Evolutionary conservation across 2,329 filamentous ascomycete genomes (phyloP), one percentile per base, ranked within the genome.

Genomic region (Ambrosiella beaveri): DNA sequence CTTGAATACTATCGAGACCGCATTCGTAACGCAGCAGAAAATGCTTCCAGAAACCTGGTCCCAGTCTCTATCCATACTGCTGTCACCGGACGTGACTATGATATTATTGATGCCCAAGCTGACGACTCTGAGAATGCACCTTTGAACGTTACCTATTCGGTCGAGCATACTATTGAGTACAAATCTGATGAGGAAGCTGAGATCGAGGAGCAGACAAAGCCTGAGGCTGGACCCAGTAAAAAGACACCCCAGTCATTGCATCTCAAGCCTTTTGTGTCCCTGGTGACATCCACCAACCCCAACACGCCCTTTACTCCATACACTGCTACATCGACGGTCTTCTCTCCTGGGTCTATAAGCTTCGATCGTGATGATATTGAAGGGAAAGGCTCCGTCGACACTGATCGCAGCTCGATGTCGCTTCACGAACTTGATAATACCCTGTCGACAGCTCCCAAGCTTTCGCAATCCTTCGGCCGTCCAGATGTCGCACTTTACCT

Each of bases 1-100:
- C 65, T 79, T 8, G 70, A 73, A 63, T 65, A 74, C 65, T 69
- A 75, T 62, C 65, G 78, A 60, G 65, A 71, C 70, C 7, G 68
- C 65, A 37, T 74, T 72, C 47, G 65, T 65, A 3, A 68, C 69
- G 56, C 56, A 40, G 69, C 67, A 0, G 67, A 69, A 7, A 70
- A 81, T 39, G 71, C 75, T 55, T 65, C 82, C 47, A 69, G 66
- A 12, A 73, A 54, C 19, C 15, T 47, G 7, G 41, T 58, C 11
- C 15, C 56, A 8, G 49, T 55, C 13, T 51, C 41, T 6, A 17
- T 57, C 45, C 50, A 58, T 50, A 38, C 58, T n/a, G 56, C 59
- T 9, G 44, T 50, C 7, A 61, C 59, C 1, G 59, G 59, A 27
- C 59, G 53, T 12, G 54, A 44, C 7, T 61, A 61, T 50, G 41